These are phyloP conservation scores for Trypanosoma platydactyli DNA, from an alignment of 208 protist genomes.

Conservation along the genomic window DNA sequence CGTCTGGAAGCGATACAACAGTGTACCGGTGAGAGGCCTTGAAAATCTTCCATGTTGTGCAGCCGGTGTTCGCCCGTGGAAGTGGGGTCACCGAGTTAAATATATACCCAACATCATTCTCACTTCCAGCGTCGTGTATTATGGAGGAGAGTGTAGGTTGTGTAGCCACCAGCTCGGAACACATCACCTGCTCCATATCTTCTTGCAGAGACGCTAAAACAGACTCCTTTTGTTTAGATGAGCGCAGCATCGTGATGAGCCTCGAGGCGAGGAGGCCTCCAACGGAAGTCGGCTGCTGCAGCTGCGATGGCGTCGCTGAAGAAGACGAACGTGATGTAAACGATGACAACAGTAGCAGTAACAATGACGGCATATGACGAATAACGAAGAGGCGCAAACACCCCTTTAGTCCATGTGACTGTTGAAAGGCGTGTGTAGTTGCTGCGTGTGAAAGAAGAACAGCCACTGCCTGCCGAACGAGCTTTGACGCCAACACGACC, in stretches of 20 bases:
- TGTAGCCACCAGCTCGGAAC: neutral
- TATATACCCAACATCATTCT: constrained; percentile 7
- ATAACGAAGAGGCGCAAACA: constrained; percentile 11
- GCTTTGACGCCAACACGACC: neutral
- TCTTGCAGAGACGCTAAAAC: neutral
- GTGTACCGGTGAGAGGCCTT: constrained; percentile 6
- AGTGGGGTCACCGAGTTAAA: constrained; percentile 26
- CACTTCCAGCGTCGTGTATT: neutral
- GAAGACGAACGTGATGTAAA: too few species aligned
- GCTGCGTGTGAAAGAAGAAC: constrained; percentile 24
- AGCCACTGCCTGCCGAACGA: constrained; percentile 22
- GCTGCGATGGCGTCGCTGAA: too few species aligned
- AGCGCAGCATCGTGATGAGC: constrained; percentile 9
- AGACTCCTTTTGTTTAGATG: constrained; percentile 12
- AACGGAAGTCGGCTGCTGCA: too few species aligned
- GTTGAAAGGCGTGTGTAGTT: constrained; percentile 16
- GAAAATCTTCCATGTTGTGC: constrained; percentile 10
- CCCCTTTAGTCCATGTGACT: neutral
- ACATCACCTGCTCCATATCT: constrained; percentile 8
- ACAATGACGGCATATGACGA: constrained; percentile 11
- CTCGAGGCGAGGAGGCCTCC: neutral
- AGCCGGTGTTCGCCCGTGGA: neutral
- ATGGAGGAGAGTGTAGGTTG: neutral
- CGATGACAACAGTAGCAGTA: neutral
- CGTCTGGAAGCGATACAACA: neutral